Evolutionary conservation across 163 green algal genomes (phyloP).

Genomic region (Volvox carteri): DNA sequence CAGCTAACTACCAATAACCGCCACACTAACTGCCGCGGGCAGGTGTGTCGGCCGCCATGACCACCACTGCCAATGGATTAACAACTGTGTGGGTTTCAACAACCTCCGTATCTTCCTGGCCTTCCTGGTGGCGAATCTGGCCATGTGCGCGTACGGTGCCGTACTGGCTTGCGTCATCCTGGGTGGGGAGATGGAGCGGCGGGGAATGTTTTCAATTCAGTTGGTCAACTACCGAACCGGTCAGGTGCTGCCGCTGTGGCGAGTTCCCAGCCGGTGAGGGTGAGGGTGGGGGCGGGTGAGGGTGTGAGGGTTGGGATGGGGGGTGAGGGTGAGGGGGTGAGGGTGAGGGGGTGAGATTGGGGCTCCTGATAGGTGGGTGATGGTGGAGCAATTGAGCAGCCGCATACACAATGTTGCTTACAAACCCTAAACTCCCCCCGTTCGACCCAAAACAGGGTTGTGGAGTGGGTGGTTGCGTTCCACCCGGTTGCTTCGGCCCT

Average conservation of each 20-base stretch:
- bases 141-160: slow-evolving; percentile 64
- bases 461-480: slow-evolving; percentile 60
- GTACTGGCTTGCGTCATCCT: slow-evolving; percentile 44
- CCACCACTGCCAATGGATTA: slow-evolving; percentile 89
- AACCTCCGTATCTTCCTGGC: slow-evolving; percentile 86
- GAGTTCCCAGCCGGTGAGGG: slow-evolving; percentile 1
- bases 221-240: slow-evolving; percentile 54
- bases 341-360: background rate
- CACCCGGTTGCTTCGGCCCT: slow-evolving; percentile 57
- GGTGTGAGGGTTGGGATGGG: background rate
- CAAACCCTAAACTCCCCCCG: background rate
- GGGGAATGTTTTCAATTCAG: slow-evolving; percentile 47
- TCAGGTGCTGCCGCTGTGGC: background rate
- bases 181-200: slow-evolving; percentile 54
- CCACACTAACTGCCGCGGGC: background rate
- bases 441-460: slow-evolving; percentile 28
- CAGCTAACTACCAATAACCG: too few species aligned
- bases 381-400: background rate
- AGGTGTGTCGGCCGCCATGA: slow-evolving; percentile 83
- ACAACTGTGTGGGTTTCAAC: slow-evolving; percentile 82
- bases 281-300: background rate
- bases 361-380: background rate
- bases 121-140: slow-evolving; percentile 79
- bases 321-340: background rate
- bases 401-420: background rate